Conservation (phyloP, 2,329 filamentous ascomycete genomes). For the Cyphellophora attinorum region DNA sequence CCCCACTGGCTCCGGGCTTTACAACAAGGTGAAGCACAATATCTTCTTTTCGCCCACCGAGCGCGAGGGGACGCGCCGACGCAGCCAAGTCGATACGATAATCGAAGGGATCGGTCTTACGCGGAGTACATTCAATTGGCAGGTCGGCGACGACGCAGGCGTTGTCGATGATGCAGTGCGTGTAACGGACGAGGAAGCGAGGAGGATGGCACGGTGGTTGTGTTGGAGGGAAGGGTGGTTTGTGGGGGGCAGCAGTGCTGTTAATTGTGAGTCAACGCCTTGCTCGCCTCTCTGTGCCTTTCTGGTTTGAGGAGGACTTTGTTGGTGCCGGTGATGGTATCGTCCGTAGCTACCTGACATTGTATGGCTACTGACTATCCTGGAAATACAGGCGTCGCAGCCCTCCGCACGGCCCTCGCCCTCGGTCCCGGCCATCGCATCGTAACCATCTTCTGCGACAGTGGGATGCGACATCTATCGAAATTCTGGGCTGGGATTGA, state of each 20-base stretch:
- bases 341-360: background rate
- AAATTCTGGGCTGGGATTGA: constrained; percentile 43
- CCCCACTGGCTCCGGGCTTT: constrained; percentile 86
- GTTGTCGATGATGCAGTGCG: constrained; percentile 83
- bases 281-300: constrained; percentile 1
- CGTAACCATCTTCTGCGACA: constrained; percentile 40
- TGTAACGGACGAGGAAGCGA: constrained; percentile 80
- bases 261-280: constrained; percentile 61
- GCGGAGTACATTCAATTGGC: constrained; percentile 86
- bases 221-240: constrained; percentile 95
- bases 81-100: constrained; percentile 88
- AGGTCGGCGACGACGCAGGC: constrained; percentile 59
- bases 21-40: constrained; percentile 82
- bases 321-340: background rate
- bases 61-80: constrained; percentile 76
- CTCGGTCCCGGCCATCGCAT: constrained; percentile 39
- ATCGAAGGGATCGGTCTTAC: constrained; percentile 96
- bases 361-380: constrained; percentile 6
- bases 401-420: constrained; percentile 35
- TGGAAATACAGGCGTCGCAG: constrained; percentile 33
- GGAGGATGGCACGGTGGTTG: constrained; percentile 89
- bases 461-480: constrained; percentile 42
- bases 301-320: background rate
- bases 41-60: constrained; percentile 93
- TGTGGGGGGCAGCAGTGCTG: constrained; percentile 86